A percentile compares a stretch with the other conserved stretches of the same genome.
These are phyloP conservation scores for Leishmania gerbilli DNA, from an alignment of 208 protist species.

Conservation along the genomic window DNA sequence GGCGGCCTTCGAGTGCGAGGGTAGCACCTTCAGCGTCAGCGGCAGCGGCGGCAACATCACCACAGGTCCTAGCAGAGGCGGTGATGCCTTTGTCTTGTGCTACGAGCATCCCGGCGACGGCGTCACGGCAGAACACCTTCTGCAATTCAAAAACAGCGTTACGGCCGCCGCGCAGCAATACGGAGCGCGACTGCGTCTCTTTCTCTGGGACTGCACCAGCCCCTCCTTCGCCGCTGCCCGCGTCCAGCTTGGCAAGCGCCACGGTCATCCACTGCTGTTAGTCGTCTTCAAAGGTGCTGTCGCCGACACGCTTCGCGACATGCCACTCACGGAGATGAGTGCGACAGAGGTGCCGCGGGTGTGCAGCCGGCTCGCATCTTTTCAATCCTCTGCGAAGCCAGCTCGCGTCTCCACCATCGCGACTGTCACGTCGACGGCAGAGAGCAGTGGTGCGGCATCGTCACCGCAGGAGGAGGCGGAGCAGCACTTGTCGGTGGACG, in stretches of 20 bases:
- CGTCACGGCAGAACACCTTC: conserved; percentile 41
- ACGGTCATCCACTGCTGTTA: conserved; percentile 54
- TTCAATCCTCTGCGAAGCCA: conserved; percentile 45
- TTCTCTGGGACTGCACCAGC: conserved; percentile 75
- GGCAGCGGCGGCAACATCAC: neutral
- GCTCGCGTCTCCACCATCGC: conserved; percentile 4
- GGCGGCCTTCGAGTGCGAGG: conserved; percentile 34
- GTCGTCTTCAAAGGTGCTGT: conserved; percentile 57
- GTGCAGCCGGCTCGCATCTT: conserved; percentile 63
- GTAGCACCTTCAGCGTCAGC: neutral
- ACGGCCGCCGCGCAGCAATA: conserved; percentile 21
- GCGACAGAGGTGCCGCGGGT: conserved; percentile 35
- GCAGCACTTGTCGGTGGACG: conserved; percentile 60
- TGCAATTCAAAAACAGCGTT: conserved; percentile 38
- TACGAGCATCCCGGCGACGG: conserved; percentile 60
- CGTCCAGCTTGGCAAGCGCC: conserved; percentile 59
- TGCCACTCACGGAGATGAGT: conserved; percentile 34
- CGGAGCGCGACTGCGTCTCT: conserved; percentile 34
- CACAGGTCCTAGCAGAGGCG: neutral
- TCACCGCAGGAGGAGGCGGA: neutral
- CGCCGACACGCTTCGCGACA: conserved; percentile 54
- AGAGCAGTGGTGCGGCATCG: neutral
- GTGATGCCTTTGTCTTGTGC: conserved; percentile 65
- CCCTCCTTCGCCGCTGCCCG: conserved; percentile 51
- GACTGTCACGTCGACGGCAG: neutral